A percentile compares a stretch with the other conserved stretches of the same genome.
Conservation (phyloP, 371 early-diverging fungal species). For the Funneliformis caledonium region DNA sequence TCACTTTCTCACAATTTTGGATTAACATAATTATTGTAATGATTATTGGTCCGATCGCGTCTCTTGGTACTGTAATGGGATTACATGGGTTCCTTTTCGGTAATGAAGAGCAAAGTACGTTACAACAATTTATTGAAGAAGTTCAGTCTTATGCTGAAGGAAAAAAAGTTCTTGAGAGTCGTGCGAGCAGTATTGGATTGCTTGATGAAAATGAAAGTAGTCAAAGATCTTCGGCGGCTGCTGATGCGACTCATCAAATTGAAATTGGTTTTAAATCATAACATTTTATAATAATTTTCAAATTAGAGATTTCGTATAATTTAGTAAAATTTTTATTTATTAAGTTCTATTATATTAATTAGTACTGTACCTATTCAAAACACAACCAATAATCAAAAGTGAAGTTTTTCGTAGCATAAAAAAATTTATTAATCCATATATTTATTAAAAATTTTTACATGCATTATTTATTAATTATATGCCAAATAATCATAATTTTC, state of each 20-base stretch:
- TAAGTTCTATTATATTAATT: no score
- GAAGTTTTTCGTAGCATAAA: no score
- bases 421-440: no score
- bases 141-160: conserved; percentile 27
- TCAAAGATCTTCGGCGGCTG: not conserved
- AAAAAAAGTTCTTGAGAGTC: conserved; percentile 36
- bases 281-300: no score
- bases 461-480: no score
- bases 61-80: conserved; percentile 26
- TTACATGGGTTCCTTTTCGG: conserved; percentile 32
- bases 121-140: conserved; percentile 22
- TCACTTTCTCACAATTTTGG: not conserved
- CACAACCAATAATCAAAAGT: no score
- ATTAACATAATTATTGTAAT: conserved; percentile 19
- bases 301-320: no score
- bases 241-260: not conserved
- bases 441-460: no score
- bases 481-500: no score
- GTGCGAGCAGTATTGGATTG: not conserved
- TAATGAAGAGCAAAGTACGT: conserved; percentile 16
- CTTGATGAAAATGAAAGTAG: not conserved
- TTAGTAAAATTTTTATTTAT: no score
- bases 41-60: not conserved
- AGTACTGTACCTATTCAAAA: no score
- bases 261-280: not conserved